Conservation (phyloP, 768 basidiomycete species). For the Butyriboletus loyo region DNA sequence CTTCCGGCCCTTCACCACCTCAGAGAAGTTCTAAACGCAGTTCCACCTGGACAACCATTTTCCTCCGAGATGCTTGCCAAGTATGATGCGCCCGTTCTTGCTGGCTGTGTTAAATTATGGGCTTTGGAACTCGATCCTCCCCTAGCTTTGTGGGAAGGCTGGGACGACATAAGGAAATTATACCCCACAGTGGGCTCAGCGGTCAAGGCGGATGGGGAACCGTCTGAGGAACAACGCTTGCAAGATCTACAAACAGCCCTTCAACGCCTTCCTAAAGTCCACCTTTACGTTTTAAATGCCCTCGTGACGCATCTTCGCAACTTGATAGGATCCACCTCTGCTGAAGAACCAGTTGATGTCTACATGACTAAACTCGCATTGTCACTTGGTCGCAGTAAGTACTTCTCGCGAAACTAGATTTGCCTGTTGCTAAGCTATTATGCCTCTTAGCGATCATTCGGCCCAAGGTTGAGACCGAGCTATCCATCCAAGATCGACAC, state of each 20-base stretch:
- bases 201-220: conserved; percentile 49
- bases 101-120: conserved; percentile 85
- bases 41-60: conserved; percentile 49
- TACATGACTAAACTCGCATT: conserved; percentile 86
- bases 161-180: conserved; percentile 87
- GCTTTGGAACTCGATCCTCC: conserved; percentile 89
- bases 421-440: neutral
- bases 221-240: conserved; percentile 56
- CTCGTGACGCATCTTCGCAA: conserved; percentile 74
- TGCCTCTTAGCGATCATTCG: conserved; percentile 62
- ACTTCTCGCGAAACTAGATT: neutral
- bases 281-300: conserved; percentile 76
- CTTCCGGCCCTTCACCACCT: conserved; percentile 80
- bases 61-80: conserved; percentile 57
- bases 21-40: conserved; percentile 76
- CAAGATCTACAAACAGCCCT: conserved; percentile 61
- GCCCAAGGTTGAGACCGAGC: conserved; percentile 75
- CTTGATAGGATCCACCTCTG: conserved; percentile 64
- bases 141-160: conserved; percentile 79
- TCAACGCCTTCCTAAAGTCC: conserved; percentile 70
- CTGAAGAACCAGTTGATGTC: conserved; percentile 72
- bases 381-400: conserved; percentile 81
- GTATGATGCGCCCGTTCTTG: conserved; percentile 85
- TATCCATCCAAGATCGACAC: conserved; percentile 91
- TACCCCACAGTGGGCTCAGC: conserved; percentile 74